Percentiles rank a stretch among this genome's conserved stretches.
Evolutionary conservation across 495 filamentous ascomycete species (phyloP).

Genomic region (Penicillium salamii): DNA sequence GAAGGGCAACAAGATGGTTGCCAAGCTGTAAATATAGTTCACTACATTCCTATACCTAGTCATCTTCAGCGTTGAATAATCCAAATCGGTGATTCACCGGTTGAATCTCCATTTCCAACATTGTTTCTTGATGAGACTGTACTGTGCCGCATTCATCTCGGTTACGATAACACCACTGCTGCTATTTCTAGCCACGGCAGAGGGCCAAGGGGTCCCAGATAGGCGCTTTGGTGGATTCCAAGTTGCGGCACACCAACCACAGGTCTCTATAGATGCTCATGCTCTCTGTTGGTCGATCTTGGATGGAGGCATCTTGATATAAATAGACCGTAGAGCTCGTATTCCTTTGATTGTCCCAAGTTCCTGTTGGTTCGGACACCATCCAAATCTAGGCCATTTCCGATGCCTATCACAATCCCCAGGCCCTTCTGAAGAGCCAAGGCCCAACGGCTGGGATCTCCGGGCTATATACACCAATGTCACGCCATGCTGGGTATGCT

Average conservation of each 20-base stretch:
- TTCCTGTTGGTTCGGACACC: not conserved
- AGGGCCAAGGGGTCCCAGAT: not conserved
- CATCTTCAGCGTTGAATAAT: constrained; percentile 9
- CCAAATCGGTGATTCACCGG: not conserved
- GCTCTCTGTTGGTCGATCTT: too few species aligned
- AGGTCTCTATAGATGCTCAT: too few species aligned
- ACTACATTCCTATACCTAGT: constrained; percentile 1
- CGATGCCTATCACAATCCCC: not conserved
- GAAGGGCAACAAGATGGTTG: constrained; percentile 61
- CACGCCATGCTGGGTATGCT: too few species aligned
- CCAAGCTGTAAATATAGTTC: constrained; percentile 57
- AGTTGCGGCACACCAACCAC: not conserved
- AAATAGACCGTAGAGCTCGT: not conserved
- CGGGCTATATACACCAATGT: not conserved
- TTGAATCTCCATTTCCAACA: not conserved
- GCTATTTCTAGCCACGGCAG: not conserved
- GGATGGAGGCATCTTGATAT: too few species aligned
- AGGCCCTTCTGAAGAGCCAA: too few species aligned
- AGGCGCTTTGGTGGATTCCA: constrained; percentile 2
- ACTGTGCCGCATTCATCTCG: too few species aligned
- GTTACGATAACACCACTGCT: not conserved
- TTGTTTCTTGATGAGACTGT: too few species aligned
- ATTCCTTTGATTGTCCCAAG: too few species aligned
- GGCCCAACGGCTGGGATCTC: too few species aligned
- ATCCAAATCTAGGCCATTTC: not conserved